Evolutionary conservation across 768 basidiomycete genomes (phyloP), one percentile per base, ranked within the genome.

Genomic region (Rhodotorula diobovata): DNA sequence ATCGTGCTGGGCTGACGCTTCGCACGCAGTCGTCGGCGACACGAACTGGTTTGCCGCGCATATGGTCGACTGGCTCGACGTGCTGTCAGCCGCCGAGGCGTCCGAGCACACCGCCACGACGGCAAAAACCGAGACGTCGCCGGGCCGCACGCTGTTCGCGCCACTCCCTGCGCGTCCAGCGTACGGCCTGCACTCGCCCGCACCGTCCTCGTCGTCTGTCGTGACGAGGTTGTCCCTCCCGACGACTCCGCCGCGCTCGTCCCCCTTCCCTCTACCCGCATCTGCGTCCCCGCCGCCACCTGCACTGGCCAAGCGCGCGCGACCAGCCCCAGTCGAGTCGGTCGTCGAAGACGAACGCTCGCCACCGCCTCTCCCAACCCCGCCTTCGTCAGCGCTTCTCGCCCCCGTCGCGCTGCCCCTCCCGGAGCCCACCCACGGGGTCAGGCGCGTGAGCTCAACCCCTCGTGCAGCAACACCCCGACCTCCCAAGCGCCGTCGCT

Each of bases 1-100:
- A 32, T 20, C 14, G n/a, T 11, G 39, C 11, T 39, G 16, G 0
- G 7, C 4, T 12, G 11, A 37, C 1, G 3, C 35, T 20, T 1
- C 12, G 37, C 8, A 15, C 4, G 16, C 45, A 65, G 64, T 65
- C 45, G 30, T 65, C 0, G 64, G 64, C 34, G 64, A 65, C 9
- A 48, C 55, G 16, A 56, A 65, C 15, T 32, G 4, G 25, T 65
- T 57, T 10, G 56, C 64, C 0, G 0, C 7, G 4, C 21, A 35
- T 7, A 56, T 58, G 45, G 21, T 18, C 43, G 55, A 46, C 35
- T 32, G n/a, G 10, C 64, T 65, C 54, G 28, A 35, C 25, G 32
- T 3, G 18, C 18, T 64, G 14, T 45, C 34, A 4, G 12, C 30
- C 32, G 11, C 63, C 21, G 43, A 43, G 21, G 48, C 23, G 2